These are phyloP conservation scores for Thermothelomyces thermophilus DNA, from an alignment of 2,329 filamentous ascomycete species.

Conservation along the genomic window DNA sequence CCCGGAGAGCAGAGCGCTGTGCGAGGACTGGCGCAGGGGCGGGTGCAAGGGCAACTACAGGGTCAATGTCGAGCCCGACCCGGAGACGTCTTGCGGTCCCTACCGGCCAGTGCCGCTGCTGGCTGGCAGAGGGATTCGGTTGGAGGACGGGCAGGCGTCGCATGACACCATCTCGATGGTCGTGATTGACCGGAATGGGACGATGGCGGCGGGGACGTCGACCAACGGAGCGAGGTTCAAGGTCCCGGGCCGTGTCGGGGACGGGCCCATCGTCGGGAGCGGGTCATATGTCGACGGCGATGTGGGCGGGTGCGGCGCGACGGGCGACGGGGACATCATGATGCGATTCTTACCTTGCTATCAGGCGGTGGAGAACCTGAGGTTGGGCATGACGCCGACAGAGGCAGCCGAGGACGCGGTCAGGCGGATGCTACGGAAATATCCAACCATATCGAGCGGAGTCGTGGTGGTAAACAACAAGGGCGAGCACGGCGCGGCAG, in stretches of 20 bases:
- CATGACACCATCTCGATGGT: slow-evolving; percentile 52
- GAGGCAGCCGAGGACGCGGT: slow-evolving; percentile 47
- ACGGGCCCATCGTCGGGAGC: slow-evolving; percentile 48
- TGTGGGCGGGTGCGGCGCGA: slow-evolving; percentile 49
- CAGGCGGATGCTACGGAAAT: slow-evolving; percentile 41
- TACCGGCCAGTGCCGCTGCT: slow-evolving; percentile 33
- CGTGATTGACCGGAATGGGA: slow-evolving; percentile 36
- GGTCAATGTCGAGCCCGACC: slow-evolving; percentile 39
- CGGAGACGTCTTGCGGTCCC: slow-evolving; percentile 39
- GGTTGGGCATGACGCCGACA: slow-evolving; percentile 41
- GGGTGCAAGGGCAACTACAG: slow-evolving; percentile 48
- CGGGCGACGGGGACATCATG: slow-evolving; percentile 52
- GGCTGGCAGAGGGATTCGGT: neutral
- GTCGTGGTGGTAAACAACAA: slow-evolving; percentile 45
- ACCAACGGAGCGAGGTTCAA: slow-evolving; percentile 51
- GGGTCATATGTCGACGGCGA: slow-evolving; percentile 50
- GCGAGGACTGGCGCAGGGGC: slow-evolving; percentile 36
- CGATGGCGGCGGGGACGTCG: slow-evolving; percentile 49
- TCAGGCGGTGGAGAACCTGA: slow-evolving; percentile 49
- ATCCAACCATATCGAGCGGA: slow-evolving; percentile 40
- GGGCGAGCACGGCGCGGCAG: slow-evolving; percentile 45
- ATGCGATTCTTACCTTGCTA: slow-evolving; percentile 53
- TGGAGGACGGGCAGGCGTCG: slow-evolving; percentile 26
- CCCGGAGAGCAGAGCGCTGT: slow-evolving; percentile 33
- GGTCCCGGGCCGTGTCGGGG: slow-evolving; percentile 48